Evolutionary conservation across 2,329 filamentous ascomycete genomes (phyloP), one percentile per base, ranked within the genome.

Genomic region (Aplosporella prunicola): DNA sequence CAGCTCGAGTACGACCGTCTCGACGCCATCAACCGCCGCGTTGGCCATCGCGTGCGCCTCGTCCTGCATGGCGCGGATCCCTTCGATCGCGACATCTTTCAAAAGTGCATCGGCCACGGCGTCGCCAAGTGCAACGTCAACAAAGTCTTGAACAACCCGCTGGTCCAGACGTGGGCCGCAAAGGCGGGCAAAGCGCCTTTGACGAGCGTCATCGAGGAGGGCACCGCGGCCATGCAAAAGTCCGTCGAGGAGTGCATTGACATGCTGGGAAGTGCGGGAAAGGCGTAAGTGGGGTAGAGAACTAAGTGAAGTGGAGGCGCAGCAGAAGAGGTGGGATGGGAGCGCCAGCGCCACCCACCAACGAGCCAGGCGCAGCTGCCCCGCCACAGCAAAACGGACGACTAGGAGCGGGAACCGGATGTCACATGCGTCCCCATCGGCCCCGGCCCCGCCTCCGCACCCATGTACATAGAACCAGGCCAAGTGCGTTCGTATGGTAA

Each of bases 121-220:
- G 67, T 76, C 23, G 65, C 67, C 13, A 70, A 74, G 51, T 59
- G 74, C 26, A 77, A 77, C 53, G 68, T 76, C 31, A 77, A 77
- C 48, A 73, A 74, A 55, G 66, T 73, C 17, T 62, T 77, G 49
- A 73, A 71, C 55, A 57, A 65, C 50, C 55, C 67, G 53, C 67
- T 71, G 56, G 54, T 67, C 42, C 50, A 55, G 40, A 53, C 71
- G 44, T 63, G 65, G 64, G 43, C 53, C 31, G 63, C 68, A 48
- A 67, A 65, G 47, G 69, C 69, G 1, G 69, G 66, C 1, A 65
- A 63, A 43, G 63, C 66, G 22, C 68, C 69, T 0, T 52, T 76
- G 46, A 77, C 72, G 20, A 58, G 62, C 2, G 43, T 74, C 40
- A 62, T 76, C 48, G 73, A 76, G 54, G 62, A 71, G 50, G 68